Evolutionary conservation across 2,329 filamentous ascomycete species (phyloP), one percentile per base, ranked within the genome.

Genomic region (Fusarium foetens): DNA sequence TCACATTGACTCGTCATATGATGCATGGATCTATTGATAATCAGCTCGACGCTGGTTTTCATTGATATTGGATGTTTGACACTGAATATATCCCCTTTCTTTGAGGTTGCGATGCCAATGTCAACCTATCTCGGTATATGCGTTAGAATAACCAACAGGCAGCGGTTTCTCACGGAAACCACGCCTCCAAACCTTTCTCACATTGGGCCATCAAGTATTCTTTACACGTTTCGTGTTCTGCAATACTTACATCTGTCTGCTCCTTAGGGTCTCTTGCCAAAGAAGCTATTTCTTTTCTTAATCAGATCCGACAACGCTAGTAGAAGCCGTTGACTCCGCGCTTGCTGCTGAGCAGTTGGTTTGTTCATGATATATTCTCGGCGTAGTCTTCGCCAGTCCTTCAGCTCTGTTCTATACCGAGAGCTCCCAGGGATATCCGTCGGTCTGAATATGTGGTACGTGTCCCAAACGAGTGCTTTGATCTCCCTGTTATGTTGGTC

Each of bases 391-490:
- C 60, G 60, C 66, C 55, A 70, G 11, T 41, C 31, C 23, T 13
- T 42, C 31, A 39, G 31, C 8, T 70, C 60, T 9, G 17, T 8
- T 13, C 36, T 51, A 21, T 70, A 60, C 13, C 39, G 17, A 17
- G n/a, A 39, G 13, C 29, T 46, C 16, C 23, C 54, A 33, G n/a
- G n/a, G 25, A 46, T 14, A 19, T 53, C n/a, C 16, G 17, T n/a
- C 5, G 51, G 35, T 7, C 10, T 8, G 45, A 66, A 61, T 25
- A 35, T 23, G 9, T 27, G 7, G 8, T 43, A 38, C 8, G 54
- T 29, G 38, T 70, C 66, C 67, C 66, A 70, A 8, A 33, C 19
- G 8, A 70, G 51, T 19, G 49, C 45, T 19, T 49, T 58, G 36
- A 66, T 27, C 45, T 70, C 67, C 8, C 8, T 53, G 16, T 35